Conservation (phyloP, 345 rosid species). For the Boechera divaricarpa region DNA sequence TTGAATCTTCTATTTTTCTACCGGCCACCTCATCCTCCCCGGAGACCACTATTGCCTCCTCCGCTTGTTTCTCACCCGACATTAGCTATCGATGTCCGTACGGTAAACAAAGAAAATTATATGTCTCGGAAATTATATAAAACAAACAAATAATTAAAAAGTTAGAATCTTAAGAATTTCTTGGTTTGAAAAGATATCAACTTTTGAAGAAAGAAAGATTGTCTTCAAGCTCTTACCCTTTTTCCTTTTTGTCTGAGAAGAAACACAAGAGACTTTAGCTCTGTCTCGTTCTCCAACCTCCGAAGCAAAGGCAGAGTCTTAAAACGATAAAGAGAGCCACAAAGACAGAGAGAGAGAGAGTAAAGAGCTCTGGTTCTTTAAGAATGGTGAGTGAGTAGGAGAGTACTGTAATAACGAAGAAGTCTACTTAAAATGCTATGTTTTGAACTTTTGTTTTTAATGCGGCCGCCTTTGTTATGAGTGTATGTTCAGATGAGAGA, state of each 20-base stretch:
- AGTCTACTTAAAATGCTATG: constrained; percentile 38
- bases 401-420: constrained; percentile 28
- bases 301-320: constrained; percentile 12
- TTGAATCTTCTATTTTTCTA: constrained; percentile 40
- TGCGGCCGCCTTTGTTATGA: constrained; percentile 45
- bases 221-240: not conserved
- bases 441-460: constrained; percentile 25
- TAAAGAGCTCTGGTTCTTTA: constrained; percentile 9
- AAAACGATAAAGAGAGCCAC: constrained; percentile 8
- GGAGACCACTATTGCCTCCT: constrained; percentile 82
- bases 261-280: constrained; percentile 18
- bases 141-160: not conserved
- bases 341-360: constrained; percentile 4
- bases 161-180: not conserved
- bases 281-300: constrained; percentile 12
- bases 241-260: constrained; percentile 24
- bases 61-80: constrained; percentile 88
- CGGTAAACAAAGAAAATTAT: not conserved
- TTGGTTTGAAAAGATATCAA: constrained; percentile 4
- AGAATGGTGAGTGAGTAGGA: constrained; percentile 25
- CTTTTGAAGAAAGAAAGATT: not conserved
- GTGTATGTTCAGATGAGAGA: constrained; percentile 32
- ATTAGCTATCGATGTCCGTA: constrained; percentile 44
- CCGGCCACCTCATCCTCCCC: constrained; percentile 45
- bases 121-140: not conserved